These are phyloP conservation scores for Begonia masoniana DNA, from an alignment of 306 rosid genomes.

Conservation along the genomic window DNA sequence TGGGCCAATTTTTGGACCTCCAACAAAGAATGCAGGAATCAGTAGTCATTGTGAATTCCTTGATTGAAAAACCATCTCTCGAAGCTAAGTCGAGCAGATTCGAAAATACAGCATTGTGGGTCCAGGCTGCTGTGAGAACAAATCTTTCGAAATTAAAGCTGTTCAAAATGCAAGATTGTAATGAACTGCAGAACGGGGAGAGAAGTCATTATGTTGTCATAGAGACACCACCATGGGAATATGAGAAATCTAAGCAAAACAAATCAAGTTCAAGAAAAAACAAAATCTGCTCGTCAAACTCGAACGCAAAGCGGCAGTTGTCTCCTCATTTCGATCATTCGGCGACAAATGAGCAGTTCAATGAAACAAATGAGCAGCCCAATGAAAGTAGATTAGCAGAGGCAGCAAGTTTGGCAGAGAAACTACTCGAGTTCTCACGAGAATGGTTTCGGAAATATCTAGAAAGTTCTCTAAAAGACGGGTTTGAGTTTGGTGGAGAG, in stretches of 20 bases:
- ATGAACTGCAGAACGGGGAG: slow-evolving; percentile 18
- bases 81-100: slow-evolving; percentile 15
- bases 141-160: slow-evolving; percentile 46
- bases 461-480: slow-evolving; percentile 29
- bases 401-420: slow-evolving; percentile 30
- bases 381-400: slow-evolving; percentile 26
- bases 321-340: slow-evolving; percentile 12
- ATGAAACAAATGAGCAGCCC: no score
- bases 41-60: slow-evolving; percentile 18
- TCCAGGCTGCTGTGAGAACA: slow-evolving; percentile 53
- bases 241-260: slow-evolving; percentile 9
- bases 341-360: no score
- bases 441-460: slow-evolving; percentile 62
- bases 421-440: slow-evolving; percentile 35
- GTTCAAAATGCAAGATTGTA: slow-evolving; percentile 20
- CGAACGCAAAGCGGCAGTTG: neutral
- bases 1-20: slow-evolving; percentile 48
- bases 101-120: slow-evolving; percentile 43
- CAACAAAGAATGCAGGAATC: slow-evolving; percentile 33
- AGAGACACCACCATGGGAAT: slow-evolving; percentile 15
- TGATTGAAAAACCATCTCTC: slow-evolving; percentile 14
- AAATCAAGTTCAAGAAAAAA: slow-evolving; percentile 19
- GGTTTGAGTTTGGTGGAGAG: slow-evolving; percentile 29
- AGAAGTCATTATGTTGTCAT: slow-evolving; percentile 27
- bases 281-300: neutral